Evolutionary conservation across 805 yeast genomes (phyloP), one percentile per base, ranked within the genome.

Genomic region (Komagataella ulmi): DNA sequence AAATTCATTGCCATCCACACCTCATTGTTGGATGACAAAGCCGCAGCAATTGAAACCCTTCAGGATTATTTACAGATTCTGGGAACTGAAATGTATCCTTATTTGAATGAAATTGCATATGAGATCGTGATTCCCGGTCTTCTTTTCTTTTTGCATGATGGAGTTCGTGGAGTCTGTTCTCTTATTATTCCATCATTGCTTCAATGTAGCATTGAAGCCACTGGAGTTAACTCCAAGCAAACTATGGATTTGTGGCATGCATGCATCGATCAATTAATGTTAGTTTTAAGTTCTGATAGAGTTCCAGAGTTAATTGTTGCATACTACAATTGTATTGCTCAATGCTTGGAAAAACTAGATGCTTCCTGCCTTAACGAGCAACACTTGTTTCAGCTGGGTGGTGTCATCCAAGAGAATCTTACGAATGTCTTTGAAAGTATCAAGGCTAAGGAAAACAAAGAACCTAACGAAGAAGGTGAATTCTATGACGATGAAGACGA

Each of bases 1-100:
- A 90, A 88, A 65, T 90, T 88, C 61, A 80, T 93, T 60, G 98
- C 97, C 19, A 88, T 93, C 50, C 96, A 91, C 63, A 90, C 97
- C 3, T 88, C 97, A 10, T 73, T 87, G n/a, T 74, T 93, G 54
- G 99, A 93, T 62, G 98, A 91, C 56, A 93, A 93, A 68, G 90
- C 88, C 3, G 77, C 84, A 46, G 97, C 98, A 6, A 87, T 93
- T 73, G 97, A 91, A 62, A 71, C 91, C 50, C 71, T 93, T 51
- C 79, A 88, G 56, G 79, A 83, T 5, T 93, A 93, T 63, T 95
- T 97, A 14, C 81, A 84, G 49, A 85, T 86, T 54, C 75, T 93
- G 56, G 88, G 86, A 55, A 90, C 78, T 21, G 84, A 79, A 51
- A 93, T 93, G 66, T 84, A 78, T 58, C 90, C 88, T 6, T 91